phyloP scores from a whole-genome alignment of 352 stramenopile species.

The Pythium plurisporium region DNA sequence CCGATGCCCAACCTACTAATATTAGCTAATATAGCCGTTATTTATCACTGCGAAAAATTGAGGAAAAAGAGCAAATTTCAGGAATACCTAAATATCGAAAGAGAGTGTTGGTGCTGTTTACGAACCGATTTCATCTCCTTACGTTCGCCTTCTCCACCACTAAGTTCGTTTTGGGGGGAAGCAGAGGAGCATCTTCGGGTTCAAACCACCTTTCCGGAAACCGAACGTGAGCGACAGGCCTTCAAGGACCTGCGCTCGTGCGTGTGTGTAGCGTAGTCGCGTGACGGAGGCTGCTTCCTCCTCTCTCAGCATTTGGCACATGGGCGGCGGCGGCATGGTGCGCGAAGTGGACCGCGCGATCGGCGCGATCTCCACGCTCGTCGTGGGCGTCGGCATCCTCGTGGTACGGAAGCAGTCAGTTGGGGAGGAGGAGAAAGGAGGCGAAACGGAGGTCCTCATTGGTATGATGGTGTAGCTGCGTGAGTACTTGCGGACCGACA shows the following conservation, averaged over 20 bases:
- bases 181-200: conserved; percentile 20
- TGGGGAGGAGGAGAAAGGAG: neutral
- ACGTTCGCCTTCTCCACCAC: neutral
- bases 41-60: conserved; percentile 5
- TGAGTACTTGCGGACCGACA: conserved; percentile 50
- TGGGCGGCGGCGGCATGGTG: conserved; percentile 49
- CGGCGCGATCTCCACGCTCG: conserved; percentile 68
- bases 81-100: neutral
- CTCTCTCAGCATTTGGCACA: no score
- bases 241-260: no score
- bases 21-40: conserved; percentile 17
- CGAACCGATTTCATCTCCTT: no score
- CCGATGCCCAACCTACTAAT: conserved; percentile 5
- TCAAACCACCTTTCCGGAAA: conserved; percentile 6
- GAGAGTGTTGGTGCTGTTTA: conserved; percentile 7
- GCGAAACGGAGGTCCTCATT: no score
- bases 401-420: conserved; percentile 33
- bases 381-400: conserved; percentile 65
- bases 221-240: neutral
- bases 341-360: conserved; percentile 78
- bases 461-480: conserved; percentile 45
- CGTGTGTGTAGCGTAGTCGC: no score
- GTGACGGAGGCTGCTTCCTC: no score
- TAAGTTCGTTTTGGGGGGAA: conserved; percentile 5
- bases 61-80: neutral